Evolutionary conservation across 2,329 filamentous ascomycete species (phyloP), one percentile per base, ranked within the genome.

Genomic region (Aureobasidium zeae): DNA sequence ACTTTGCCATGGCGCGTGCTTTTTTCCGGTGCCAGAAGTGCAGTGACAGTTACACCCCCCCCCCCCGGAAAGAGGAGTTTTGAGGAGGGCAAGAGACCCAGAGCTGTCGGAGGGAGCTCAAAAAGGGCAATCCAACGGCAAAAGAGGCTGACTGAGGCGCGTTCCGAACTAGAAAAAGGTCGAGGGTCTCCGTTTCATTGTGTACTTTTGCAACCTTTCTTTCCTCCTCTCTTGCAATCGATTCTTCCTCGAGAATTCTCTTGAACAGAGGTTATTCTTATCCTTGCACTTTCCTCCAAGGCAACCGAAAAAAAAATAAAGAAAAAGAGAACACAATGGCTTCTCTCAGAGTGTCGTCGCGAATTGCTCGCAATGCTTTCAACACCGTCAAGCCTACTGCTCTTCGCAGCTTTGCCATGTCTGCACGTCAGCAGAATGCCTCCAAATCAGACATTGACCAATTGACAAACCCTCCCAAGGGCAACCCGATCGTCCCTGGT

Each of bases 401-500:
- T 10, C 5, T 34, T 15, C 39, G 39, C 21, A 43, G 16, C 6
- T 43, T 43, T 21, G 29, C 39, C 16, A 15, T 33, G 10, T 34
- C 39, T 26, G 22, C 39, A 3, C 30, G 39, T 21, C 30, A 26
- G 8, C 39, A 34, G 9, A 34, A 43, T 28, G 29, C 39, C 10
- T 12, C 29, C 15, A 33, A 43, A 17, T 33, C 39, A 12, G 39
- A 47, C 4, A 26, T 28, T 30, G 31, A 45, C 13, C 41, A 36
- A 41, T 25, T 39, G 54, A 57, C 41, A 44, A 46, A 59, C 38
- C 57, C 58, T 15, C 57, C 58, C 7, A 38, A 43, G 31, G 57
- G 58, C 21, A 57, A 61, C 46, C 46, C 55, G 11, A 54, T 57
- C 3, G 45, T 59, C 16, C 33, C 50, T 17, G 54, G 52, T 34